These are phyloP conservation scores for Smallanthus sonchifolius DNA, from an alignment of 129 eudicot genomes.

Conservation along the genomic window DNA sequence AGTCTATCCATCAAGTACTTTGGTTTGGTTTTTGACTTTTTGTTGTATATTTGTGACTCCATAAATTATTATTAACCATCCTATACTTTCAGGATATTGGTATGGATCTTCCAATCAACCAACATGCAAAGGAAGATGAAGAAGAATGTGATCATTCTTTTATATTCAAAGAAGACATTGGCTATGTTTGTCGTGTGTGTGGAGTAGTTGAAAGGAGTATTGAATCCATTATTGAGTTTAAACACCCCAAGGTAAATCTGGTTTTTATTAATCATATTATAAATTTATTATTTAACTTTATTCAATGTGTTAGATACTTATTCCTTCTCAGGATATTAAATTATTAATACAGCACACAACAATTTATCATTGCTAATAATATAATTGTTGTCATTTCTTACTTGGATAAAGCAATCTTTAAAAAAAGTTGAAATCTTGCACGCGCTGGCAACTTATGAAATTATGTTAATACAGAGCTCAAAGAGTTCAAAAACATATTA, in stretches of 20 bases:
- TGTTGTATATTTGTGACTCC: background rate
- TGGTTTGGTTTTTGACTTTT: background rate
- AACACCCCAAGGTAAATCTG: slow-evolving; percentile 6
- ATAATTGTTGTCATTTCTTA: background rate
- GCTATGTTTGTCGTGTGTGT: slow-evolving; percentile 20
- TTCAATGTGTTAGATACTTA: background rate
- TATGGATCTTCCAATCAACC: background rate
- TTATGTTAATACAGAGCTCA: slow-evolving; percentile 38
- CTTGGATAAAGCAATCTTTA: background rate
- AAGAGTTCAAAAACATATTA: slow-evolving; percentile 49
- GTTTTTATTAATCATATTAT: background rate
- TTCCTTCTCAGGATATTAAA: background rate
- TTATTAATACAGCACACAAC: background rate
- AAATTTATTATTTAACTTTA: background rate
- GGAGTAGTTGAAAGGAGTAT: slow-evolving; percentile 6
- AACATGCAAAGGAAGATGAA: background rate
- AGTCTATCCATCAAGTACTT: background rate
- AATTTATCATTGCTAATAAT: background rate
- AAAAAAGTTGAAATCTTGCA: background rate
- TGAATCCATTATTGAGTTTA: slow-evolving; percentile 16
- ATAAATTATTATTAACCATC: no score
- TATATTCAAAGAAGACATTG: slow-evolving; percentile 15
- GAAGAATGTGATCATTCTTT: slow-evolving; percentile 17
- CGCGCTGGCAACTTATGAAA: background rate
- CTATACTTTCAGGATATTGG: background rate